Percentiles rank a stretch among this genome's conserved stretches.
phyloP scores from a whole-genome alignment of 129 eudicot genomes.

The Solidago caesia region DNA sequence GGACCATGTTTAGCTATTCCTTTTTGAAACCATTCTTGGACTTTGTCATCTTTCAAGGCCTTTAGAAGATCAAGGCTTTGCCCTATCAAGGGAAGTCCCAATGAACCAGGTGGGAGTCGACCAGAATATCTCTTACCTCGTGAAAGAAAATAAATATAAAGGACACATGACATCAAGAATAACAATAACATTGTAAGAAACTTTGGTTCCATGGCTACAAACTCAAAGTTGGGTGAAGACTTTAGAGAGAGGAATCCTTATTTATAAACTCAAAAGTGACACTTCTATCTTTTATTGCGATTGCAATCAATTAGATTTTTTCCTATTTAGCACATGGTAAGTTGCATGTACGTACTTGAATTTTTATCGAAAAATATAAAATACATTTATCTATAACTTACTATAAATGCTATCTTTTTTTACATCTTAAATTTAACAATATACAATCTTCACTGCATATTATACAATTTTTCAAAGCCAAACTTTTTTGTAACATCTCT shows the following conservation, averaged over 20 bases:
- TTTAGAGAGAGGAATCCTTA: not conserved
- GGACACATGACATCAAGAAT: not conserved
- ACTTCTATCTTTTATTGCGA: not conserved
- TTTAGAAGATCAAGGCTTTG: conserved; percentile 30
- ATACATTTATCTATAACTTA: no score
- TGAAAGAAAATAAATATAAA: conserved; percentile 12
- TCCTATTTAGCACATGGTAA: no score
- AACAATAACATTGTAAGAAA: not conserved
- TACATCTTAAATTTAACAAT: no score
- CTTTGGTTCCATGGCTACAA: not conserved
- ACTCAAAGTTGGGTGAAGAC: not conserved
- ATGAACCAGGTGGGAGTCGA: conserved; percentile 34
- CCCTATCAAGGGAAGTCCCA: conserved; percentile 39
- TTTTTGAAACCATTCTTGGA: conserved; percentile 33
- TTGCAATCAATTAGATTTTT: no score
- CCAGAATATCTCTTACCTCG: conserved; percentile 8
- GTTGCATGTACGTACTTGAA: no score
- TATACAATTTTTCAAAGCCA: no score
- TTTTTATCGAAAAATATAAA: no score
- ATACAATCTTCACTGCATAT: no score
- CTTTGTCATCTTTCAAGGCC: conserved; percentile 31
- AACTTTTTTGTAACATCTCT: no score
- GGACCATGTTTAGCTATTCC: conserved; percentile 36
- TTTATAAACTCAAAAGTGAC: not conserved
- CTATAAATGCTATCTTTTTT: no score